A percentile compares a stretch with the other conserved stretches of the same genome.
Conservation (phyloP, 164 flowering plant species). For the Vitis rotundifolia region DNA sequence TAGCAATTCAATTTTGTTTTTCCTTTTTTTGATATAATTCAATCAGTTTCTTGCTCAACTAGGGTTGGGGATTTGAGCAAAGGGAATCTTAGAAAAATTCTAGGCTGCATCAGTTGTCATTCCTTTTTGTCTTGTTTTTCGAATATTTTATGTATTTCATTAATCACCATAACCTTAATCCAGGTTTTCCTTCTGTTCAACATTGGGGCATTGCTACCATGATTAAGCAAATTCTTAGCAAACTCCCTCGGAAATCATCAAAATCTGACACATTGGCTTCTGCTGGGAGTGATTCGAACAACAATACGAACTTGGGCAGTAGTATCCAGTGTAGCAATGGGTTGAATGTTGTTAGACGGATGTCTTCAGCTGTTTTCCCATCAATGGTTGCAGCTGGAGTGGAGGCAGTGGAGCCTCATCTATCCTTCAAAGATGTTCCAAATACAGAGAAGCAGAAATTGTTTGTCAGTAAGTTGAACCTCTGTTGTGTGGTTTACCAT, state of each 20-base stretch:
- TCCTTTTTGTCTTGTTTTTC: background rate
- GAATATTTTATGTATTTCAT: background rate
- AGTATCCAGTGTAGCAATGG: slow-evolving; percentile 30
- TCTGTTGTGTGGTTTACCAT: slow-evolving; percentile 44
- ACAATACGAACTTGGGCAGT: slow-evolving; percentile 21
- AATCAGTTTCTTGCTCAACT: too few species aligned
- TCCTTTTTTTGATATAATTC: too few species aligned
- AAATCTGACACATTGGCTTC: slow-evolving; percentile 34
- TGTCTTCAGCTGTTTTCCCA: slow-evolving; percentile 63
- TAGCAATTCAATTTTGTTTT: too few species aligned
- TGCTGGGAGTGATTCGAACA: slow-evolving; percentile 25
- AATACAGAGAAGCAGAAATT: slow-evolving; percentile 51
- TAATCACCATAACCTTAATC: background rate
- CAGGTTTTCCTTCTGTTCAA: slow-evolving; percentile 15
- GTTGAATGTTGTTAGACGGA: slow-evolving; percentile 52
- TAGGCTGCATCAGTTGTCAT: too few species aligned
- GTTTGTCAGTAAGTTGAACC: slow-evolving; percentile 52
- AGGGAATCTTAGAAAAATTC: too few species aligned
- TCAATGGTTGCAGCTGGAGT: slow-evolving; percentile 41
- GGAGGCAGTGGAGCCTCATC: slow-evolving; percentile 48
- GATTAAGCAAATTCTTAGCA: slow-evolving; percentile 54
- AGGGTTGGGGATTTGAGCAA: too few species aligned
- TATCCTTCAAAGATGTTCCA: slow-evolving; percentile 58
- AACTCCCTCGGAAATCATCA: slow-evolving; percentile 44
- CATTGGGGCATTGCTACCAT: slow-evolving; percentile 25